phyloP scores from a whole-genome alignment of 2,329 filamentous ascomycete genomes.

The Aspergillus viridinutans region DNA sequence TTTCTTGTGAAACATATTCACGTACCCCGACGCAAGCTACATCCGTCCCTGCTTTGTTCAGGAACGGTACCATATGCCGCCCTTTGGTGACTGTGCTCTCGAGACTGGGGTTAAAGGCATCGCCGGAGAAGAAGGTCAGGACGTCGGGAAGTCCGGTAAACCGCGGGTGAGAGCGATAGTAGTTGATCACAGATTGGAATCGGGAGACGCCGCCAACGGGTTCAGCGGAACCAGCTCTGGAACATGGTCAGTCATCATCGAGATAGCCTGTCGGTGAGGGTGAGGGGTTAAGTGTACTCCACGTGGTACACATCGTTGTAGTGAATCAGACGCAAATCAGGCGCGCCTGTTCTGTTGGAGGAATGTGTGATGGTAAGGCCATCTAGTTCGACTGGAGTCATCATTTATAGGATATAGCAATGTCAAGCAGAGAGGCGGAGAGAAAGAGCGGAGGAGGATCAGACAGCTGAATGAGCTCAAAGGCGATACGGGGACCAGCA shows the following conservation, averaged over 20 bases:
- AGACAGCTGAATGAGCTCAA: background rate
- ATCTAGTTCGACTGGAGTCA: slow-evolving; percentile 27
- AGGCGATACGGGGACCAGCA: background rate
- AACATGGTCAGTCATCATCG: background rate
- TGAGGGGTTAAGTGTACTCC: slow-evolving; percentile 46
- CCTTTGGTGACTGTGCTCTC: slow-evolving; percentile 89
- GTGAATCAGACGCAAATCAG: slow-evolving; percentile 77
- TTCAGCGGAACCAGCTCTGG: slow-evolving; percentile 62
- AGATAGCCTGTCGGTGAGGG: background rate
- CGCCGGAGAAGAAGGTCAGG: slow-evolving; percentile 81
- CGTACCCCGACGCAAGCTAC: slow-evolving; percentile 77
- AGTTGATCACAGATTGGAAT: slow-evolving; percentile 72
- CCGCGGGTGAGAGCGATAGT: slow-evolving; percentile 62
- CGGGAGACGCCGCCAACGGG: slow-evolving; percentile 77
- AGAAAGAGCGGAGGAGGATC: background rate
- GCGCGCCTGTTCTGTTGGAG: slow-evolving; percentile 45
- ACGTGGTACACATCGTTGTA: slow-evolving; percentile 96
- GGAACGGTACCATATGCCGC: slow-evolving; percentile 79
- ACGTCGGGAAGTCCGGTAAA: slow-evolving; percentile 62
- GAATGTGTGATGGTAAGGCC: slow-evolving; percentile 41
- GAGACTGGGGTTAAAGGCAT: slow-evolving; percentile 86
- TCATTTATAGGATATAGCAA: slow-evolving; percentile 5
- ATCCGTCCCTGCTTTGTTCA: slow-evolving; percentile 73
- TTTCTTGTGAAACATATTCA: slow-evolving; percentile 15
- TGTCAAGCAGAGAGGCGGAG: background rate